Conservation (phyloP, 257 asterid genomes). For the Nicotiana knightiana region DNA sequence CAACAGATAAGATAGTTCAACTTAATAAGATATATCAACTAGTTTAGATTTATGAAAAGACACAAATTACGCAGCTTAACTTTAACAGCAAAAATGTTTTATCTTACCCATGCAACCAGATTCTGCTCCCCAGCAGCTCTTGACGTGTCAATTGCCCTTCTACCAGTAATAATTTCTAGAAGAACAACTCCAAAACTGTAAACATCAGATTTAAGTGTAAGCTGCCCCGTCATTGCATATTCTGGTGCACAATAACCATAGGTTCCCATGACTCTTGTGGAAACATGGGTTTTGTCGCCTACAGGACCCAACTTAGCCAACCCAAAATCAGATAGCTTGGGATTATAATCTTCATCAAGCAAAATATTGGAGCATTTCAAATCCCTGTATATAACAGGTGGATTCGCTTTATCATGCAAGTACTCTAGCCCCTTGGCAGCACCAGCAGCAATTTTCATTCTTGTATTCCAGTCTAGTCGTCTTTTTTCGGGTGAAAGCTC, state of each 20-base stretch:
- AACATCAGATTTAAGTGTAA: slow-evolving; percentile 61
- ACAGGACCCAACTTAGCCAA: slow-evolving; percentile 70
- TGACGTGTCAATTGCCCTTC: slow-evolving; percentile 60
- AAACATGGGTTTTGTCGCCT: slow-evolving; percentile 60
- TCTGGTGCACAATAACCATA: slow-evolving; percentile 86
- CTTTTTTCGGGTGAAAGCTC: slow-evolving; percentile 58
- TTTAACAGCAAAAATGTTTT: not conserved
- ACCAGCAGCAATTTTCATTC: slow-evolving; percentile 78
- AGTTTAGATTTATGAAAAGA: not conserved
- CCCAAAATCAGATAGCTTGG: slow-evolving; percentile 77
- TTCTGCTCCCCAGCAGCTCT: slow-evolving; percentile 60
- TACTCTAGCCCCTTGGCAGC: slow-evolving; percentile 76
- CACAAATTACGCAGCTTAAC: not conserved
- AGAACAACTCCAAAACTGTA: slow-evolving; percentile 81
- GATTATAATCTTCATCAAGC: slow-evolving; percentile 45
- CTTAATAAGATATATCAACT: not conserved
- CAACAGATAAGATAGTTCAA: not conserved
- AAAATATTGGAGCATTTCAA: slow-evolving; percentile 62
- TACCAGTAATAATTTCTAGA: slow-evolving; percentile 67
- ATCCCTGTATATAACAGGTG: slow-evolving; percentile 71
- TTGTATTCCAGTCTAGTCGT: slow-evolving; percentile 67
- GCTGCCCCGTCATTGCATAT: slow-evolving; percentile 70
- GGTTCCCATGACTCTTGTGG: slow-evolving; percentile 75
- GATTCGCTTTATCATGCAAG: slow-evolving; percentile 66
- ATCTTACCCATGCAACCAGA: slow-evolving; percentile 74